Evolutionary conservation across 2,329 filamentous ascomycete genomes (phyloP), one percentile per base, ranked within the genome.

Genomic region (Fusarium sp.): DNA sequence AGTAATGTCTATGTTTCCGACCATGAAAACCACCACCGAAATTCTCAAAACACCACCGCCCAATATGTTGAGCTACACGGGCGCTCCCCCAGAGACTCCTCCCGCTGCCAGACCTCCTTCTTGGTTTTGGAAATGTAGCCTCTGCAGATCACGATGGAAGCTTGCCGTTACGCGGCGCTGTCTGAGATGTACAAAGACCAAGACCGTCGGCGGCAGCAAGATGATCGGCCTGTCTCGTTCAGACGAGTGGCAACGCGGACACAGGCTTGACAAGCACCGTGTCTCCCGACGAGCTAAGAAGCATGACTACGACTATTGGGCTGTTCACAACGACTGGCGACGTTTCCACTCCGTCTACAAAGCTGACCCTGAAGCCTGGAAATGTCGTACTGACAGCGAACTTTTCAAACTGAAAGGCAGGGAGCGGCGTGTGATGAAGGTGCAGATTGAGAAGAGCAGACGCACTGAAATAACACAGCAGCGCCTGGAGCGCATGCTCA

Each of bases 41-140:
- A 58, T 56, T 20, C 21, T 54, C 27, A 25, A 30, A 28, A 48
- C 21, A 30, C 18, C 25, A 34, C 40, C 25, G 14, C 23, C 34
- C 27, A 55, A 10, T 7, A 61, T 51, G 55, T 21, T 50, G 4
- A 30, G 54, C 18, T 51, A 42, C 50, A n/a, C 30, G 2, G 48
- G 30, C 27, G 66, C 16, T 2, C 66, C 66, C 14, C 20, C 66
- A 2, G 5, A 27, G 11, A 13, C 49, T 0, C 55, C 59, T 12
- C 67, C 72, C 11, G 12, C 18, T 16, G 45, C 13, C 13, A 16
- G 20, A 21, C 41, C 49, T n/a, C 7, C 25, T 7, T 68, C 73
- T 46, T 81, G 77, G 78, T 48, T 53, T 30, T 82, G 81, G 80
- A 48, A 55, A 27, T 82, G 80, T 66, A 73, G 77, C 65, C 2